Conservation (phyloP, 164 flowering plant genomes). For the Sedum album region DNA sequence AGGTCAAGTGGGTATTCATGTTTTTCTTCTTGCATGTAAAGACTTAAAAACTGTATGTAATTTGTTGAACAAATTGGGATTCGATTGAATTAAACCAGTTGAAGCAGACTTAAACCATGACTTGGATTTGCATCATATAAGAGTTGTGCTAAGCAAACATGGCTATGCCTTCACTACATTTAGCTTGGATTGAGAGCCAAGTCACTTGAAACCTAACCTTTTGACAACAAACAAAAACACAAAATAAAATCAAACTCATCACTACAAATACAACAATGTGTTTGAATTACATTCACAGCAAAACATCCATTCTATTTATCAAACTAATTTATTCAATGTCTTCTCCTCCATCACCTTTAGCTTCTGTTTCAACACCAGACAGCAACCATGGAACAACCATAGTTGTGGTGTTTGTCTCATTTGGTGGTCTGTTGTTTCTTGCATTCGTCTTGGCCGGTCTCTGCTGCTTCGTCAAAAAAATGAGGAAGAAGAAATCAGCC, state of each 20-base stretch:
- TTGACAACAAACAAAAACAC: background rate
- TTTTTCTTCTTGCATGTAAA: background rate
- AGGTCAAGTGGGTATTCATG: background rate
- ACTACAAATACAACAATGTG: background rate
- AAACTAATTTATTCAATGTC: background rate
- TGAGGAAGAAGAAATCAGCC: constrained; percentile 42
- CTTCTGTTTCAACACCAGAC: constrained; percentile 33
- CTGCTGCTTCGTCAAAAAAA: constrained; percentile 49
- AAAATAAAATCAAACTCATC: background rate
- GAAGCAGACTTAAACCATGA: background rate
- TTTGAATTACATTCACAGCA: too few relatives aligned
- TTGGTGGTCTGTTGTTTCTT: too few relatives aligned
- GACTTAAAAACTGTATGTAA: background rate
- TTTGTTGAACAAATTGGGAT: background rate
- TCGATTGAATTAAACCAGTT: background rate
- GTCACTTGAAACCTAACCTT: background rate
- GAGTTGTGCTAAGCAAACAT: background rate
- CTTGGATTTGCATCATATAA: background rate
- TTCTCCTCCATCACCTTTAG: background rate
- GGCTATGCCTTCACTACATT: background rate
- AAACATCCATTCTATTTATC: too few relatives aligned
- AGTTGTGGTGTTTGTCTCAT: too few relatives aligned
- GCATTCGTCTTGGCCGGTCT: constrained; percentile 43
- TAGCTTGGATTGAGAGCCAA: constrained; percentile 7
- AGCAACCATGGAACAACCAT: constrained; percentile 26